phyloP scores from a whole-genome alignment of 2,329 filamentous ascomycete species.

The Beauveria sp. region DNA sequence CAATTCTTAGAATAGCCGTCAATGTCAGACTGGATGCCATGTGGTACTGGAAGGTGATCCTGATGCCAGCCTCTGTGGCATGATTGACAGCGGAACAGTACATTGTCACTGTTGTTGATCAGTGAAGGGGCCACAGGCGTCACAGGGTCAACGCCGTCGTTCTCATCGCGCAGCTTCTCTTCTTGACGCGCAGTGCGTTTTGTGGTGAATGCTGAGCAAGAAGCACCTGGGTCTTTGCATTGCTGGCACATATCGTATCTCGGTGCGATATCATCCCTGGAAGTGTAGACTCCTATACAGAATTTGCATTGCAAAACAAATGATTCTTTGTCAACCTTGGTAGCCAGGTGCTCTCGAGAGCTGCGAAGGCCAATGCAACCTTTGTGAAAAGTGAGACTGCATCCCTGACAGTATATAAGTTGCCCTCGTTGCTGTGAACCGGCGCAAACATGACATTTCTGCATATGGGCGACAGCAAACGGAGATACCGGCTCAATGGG shows the following conservation, averaged over 20 bases:
- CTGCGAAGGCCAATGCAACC: conserved; percentile 68
- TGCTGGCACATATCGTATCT: conserved; percentile 62
- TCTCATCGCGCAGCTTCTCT: conserved; percentile 72
- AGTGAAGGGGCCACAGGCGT: conserved; percentile 52
- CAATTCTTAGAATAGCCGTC: conserved; percentile 34
- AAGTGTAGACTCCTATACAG: conserved; percentile 62
- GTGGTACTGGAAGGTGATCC: conserved; percentile 62
- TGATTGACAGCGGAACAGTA: conserved; percentile 73
- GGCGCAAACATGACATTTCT: conserved; percentile 64
- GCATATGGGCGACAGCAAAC: conserved; percentile 64
- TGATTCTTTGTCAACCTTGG: conserved; percentile 66
- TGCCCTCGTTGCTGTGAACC: conserved; percentile 45
- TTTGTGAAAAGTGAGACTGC: conserved; percentile 76
- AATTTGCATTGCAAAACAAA: conserved; percentile 88
- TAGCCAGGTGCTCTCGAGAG: conserved; percentile 77
- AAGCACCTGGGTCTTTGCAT: conserved; percentile 56
- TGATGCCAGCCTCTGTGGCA: conserved; percentile 80
- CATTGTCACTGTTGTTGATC: conserved; percentile 66
- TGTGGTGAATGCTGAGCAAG: conserved; percentile 68
- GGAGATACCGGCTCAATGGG: conserved; percentile 50
- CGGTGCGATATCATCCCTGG: conserved; percentile 64
- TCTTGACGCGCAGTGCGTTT: conserved; percentile 72
- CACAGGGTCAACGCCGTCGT: conserved; percentile 70
- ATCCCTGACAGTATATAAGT: conserved; percentile 86
- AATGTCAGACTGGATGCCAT: conserved; percentile 19